phyloP scores from a whole-genome alignment of 2,329 filamentous ascomycete genomes.

The Nannizziopsis barbatae region DNA sequence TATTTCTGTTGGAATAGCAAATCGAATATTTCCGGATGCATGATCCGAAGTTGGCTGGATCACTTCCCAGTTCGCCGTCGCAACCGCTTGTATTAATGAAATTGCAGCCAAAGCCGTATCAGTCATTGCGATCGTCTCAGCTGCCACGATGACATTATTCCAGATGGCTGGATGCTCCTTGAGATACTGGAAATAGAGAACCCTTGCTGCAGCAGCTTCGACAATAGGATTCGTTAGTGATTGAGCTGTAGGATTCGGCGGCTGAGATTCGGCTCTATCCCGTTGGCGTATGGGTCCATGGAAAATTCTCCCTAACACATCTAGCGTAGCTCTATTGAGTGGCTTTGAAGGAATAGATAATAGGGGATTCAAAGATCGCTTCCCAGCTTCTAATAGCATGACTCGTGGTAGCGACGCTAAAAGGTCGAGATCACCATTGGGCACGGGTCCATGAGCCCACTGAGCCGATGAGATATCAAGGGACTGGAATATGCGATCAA shows the following conservation, averaged over 20 bases:
- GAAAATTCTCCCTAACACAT: constrained; percentile 46
- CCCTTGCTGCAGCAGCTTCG: constrained; percentile 44
- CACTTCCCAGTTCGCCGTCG: constrained; percentile 45
- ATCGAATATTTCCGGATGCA: constrained; percentile 19
- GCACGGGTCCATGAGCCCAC: constrained; percentile 45
- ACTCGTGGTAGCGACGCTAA: constrained; percentile 47
- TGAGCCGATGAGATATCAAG: constrained; percentile 36
- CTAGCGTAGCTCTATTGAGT: constrained; percentile 44
- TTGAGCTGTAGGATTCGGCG: constrained; percentile 22
- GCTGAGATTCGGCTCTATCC: constrained; percentile 23
- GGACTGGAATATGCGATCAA: constrained; percentile 38
- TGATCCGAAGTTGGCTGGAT: constrained; percentile 23
- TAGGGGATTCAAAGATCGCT: constrained; percentile 34
- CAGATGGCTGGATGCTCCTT: constrained; percentile 43
- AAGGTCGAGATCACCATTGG: constrained; percentile 46
- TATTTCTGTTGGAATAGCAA: constrained; percentile 34
- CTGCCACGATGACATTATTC: constrained; percentile 41
- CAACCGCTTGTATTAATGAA: constrained; percentile 41
- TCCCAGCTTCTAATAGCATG: constrained; percentile 39
- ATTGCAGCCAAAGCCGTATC: constrained; percentile 47
- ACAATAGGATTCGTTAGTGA: constrained; percentile 31
- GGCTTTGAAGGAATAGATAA: constrained; percentile 42
- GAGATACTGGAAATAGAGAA: constrained; percentile 46
- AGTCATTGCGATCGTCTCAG: constrained; percentile 47
- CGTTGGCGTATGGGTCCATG: constrained; percentile 37